Conservation (phyloP, 495 filamentous ascomycete genomes). For the Tuber indicum region DNA sequence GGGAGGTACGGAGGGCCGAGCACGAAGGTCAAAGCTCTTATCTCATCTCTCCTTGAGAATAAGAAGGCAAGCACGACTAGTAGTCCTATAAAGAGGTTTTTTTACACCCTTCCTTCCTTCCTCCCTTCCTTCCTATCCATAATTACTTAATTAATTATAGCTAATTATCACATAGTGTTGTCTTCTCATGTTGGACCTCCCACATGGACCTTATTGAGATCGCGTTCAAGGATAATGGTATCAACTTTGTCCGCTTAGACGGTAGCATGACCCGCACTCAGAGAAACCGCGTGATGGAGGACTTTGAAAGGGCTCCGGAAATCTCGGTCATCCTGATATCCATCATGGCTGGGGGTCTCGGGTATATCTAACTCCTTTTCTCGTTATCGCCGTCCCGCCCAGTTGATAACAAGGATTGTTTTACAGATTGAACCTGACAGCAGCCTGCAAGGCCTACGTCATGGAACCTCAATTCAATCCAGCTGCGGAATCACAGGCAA, state of each 20-base stretch:
- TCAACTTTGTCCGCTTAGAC: constrained; percentile 74
- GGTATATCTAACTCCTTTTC: constrained; percentile 39
- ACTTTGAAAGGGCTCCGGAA: constrained; percentile 64
- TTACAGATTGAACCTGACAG: constrained; percentile 66
- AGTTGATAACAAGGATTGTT: constrained; percentile 15
- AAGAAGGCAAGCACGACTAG: constrained; percentile 28
- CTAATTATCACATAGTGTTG: constrained; percentile 66
- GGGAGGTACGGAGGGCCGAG: constrained; percentile 70
- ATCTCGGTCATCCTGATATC: constrained; percentile 81
- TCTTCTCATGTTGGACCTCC: constrained; percentile 90
- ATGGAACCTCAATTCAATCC: constrained; percentile 99
- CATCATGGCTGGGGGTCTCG: constrained; percentile 84
- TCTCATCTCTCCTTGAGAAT: constrained; percentile 56
- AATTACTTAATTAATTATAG: constrained; percentile 52
- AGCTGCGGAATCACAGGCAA: constrained; percentile 84
- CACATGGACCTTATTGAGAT: constrained; percentile 90
- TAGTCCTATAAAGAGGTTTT: constrained; percentile 48
- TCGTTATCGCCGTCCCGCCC: background rate
- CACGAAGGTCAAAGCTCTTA: constrained; percentile 77
- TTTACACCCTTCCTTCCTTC: constrained; percentile 47
- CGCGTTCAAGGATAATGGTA: constrained; percentile 61
- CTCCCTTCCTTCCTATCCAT: constrained; percentile 10
- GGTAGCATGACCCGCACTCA: constrained; percentile 72
- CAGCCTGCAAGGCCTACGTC: constrained; percentile 78
- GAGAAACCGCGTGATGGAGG: constrained; percentile 63